Conservation (phyloP, 768 basidiomycete genomes). For the Termitomyces sp. region DNA sequence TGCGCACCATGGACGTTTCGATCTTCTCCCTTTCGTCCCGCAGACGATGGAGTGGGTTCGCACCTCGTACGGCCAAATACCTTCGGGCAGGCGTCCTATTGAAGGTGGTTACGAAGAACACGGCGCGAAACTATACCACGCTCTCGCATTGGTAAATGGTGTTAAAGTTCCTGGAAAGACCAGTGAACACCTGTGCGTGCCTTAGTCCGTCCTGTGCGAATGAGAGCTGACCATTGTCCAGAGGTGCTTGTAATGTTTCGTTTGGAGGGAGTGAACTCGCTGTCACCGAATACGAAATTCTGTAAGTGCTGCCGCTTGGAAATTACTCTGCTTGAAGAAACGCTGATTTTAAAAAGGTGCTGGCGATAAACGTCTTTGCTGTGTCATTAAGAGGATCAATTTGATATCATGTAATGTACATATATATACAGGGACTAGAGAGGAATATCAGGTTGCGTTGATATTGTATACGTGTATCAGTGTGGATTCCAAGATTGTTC, state of each 20-base stretch:
- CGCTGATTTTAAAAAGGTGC: slow-evolving; percentile 21
- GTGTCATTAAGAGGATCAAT: neutral
- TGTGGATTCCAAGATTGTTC: slow-evolving; percentile 11
- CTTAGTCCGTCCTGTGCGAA: neutral
- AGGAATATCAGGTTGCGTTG: neutral
- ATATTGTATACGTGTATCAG: neutral
- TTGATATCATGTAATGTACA: slow-evolving; percentile 3
- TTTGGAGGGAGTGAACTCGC: slow-evolving; percentile 40
- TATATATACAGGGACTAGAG: neutral
- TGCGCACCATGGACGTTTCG: slow-evolving; percentile 61
- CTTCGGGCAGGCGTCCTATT: slow-evolving; percentile 50
- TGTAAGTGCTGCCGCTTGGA: slow-evolving; percentile 29
- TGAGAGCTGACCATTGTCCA: slow-evolving; percentile 14
- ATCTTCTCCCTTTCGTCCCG: slow-evolving; percentile 65
- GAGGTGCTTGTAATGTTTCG: slow-evolving; percentile 36
- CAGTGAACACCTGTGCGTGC: slow-evolving; percentile 58
- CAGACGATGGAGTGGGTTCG: slow-evolving; percentile 71
- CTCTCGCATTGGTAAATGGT: slow-evolving; percentile 43
- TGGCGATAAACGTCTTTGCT: slow-evolving; percentile 21
- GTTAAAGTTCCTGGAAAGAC: slow-evolving; percentile 70
- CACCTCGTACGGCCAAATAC: slow-evolving; percentile 54
- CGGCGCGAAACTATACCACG: slow-evolving; percentile 66
- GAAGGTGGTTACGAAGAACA: slow-evolving; percentile 74
- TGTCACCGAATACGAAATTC: slow-evolving; percentile 39
- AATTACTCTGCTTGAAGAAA: neutral